These are phyloP conservation scores for Fusarium pininemorale DNA, from an alignment of 2,329 filamentous ascomycete species.

Conservation along the genomic window DNA sequence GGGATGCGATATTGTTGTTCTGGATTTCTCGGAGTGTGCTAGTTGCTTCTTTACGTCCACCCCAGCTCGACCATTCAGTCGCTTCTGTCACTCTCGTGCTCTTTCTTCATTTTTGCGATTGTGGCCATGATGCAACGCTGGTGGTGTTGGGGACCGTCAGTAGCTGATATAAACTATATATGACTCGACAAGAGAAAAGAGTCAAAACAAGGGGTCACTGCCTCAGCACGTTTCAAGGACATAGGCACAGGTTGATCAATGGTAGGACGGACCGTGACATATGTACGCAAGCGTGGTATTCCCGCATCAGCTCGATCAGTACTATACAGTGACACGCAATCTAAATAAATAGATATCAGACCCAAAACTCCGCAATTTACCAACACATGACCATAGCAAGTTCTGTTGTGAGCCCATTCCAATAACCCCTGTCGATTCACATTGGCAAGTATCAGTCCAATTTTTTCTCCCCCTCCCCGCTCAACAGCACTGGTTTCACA, in stretches of 20 bases:
- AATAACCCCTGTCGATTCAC: slow-evolving; percentile 4
- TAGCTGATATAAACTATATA: too few relatives aligned
- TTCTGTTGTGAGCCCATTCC: slow-evolving; percentile 9
- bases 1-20: neutral
- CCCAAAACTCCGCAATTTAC: slow-evolving; percentile 41
- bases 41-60: neutral
- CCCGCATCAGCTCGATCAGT: slow-evolving; percentile 8
- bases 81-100: neutral
- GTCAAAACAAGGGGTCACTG: neutral
- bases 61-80: neutral
- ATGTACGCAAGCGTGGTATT: slow-evolving; percentile 29
- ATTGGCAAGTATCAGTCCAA: neutral
- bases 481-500: neutral
- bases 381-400: slow-evolving; percentile 6
- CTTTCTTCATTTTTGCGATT: neutral
- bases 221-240: neutral
- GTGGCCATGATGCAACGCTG: neutral
- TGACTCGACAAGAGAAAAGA: neutral
- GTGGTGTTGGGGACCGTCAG: neutral
- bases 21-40: neutral
- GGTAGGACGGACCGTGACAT: slow-evolving; percentile 6
- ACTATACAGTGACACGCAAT: slow-evolving; percentile 31
- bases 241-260: too few relatives aligned
- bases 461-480: neutral
- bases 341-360: slow-evolving; percentile 21